Evolutionary conservation across 2,329 filamentous ascomycete species (phyloP), one percentile per base, ranked within the genome.

Genomic region (Aspergillus sp.): DNA sequence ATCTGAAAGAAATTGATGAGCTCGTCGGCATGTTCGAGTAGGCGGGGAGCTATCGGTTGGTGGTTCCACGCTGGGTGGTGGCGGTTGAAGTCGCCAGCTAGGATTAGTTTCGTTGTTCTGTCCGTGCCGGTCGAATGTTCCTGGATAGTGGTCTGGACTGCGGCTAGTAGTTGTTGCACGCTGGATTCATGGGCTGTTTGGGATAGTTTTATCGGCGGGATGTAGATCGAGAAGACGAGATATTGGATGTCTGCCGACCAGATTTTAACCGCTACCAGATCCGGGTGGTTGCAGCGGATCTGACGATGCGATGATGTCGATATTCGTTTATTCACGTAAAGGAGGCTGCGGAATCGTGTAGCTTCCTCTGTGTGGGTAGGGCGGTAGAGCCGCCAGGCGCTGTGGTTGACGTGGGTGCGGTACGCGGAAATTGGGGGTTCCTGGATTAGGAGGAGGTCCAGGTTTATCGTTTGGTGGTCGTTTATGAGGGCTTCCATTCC

Each of bases 401-500:
- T 64, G 31, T 68, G 53, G 49, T 63, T 64, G 1, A 66, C 47
- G 44, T 68, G 36, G 20, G 52, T 60, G 6, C 32, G 43, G 29
- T 59, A 64, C 5, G 50, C 36, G 1, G 57, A 62, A 10, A 58
- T 49, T 1, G 50, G 54, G 4, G 51, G 58, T 51, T 60, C 58
- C 17, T 64, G 44, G 45, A 62, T 61, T 0, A 63, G 50, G 2
- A 62, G 52, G 0, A 68, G 25, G 25, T 69, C 63, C 3, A 68
- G 58, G 14, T 61, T 49, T 41, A 62, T 50, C 42, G 47, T 66
- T 16, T 58, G 20, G 19, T 45, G 50, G 41, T 68, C 52, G 16
- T 67, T 67, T 36, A 69, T 63, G 5, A 69, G 60, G 10, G 58
- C 64, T 45, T 67, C 60, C 53, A 66, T 68, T 6, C 53, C 42